Evolutionary conservation across 192 early-diverging fungal species (phyloP).

Genomic region (Mortierella hygrophila): DNA sequence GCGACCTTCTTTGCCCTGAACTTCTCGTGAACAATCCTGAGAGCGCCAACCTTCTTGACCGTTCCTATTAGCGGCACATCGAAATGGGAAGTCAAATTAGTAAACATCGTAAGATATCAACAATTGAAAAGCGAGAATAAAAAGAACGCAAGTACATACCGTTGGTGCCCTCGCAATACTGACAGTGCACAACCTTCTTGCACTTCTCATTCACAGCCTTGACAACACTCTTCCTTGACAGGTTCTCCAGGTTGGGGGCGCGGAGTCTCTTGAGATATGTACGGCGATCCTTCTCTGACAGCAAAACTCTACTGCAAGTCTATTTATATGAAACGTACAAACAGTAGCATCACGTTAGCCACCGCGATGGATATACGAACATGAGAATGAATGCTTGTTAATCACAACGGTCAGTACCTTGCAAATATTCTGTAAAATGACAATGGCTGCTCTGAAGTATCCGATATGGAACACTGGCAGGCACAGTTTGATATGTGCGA

Average conservation of each 20-base stretch:
- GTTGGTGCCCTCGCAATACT: constrained; percentile 85
- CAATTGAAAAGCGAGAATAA: not conserved
- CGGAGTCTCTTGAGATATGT: constrained; percentile 77
- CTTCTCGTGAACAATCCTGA: constrained; percentile 97
- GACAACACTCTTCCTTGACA: constrained; percentile 79
- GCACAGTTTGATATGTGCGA: constrained; percentile 91
- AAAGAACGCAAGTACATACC: constrained; percentile 57
- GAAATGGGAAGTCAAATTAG: not conserved
- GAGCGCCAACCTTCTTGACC: constrained; percentile 95
- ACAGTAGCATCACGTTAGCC: not conserved
- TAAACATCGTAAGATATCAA: not conserved
- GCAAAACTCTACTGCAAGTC: constrained; percentile 89
- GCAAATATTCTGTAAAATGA: constrained; percentile 96
- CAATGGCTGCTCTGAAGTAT: constrained; percentile 91
- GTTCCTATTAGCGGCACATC: constrained; percentile 61
- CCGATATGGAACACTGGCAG: constrained; percentile 99
- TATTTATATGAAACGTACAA: constrained; percentile 39
- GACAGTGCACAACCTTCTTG: constrained; percentile 90
- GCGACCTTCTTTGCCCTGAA: constrained; percentile 85
- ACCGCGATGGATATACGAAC: not conserved
- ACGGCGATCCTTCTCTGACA: constrained; percentile 85
- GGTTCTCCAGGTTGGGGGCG: constrained; percentile 84
- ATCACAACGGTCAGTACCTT: constrained; percentile 70
- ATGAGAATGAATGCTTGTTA: not conserved
- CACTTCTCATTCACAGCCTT: constrained; percentile 88